Evolutionary conservation across 441 rosid species (phyloP).

Genomic region (Arabidopsis hybrid): DNA sequence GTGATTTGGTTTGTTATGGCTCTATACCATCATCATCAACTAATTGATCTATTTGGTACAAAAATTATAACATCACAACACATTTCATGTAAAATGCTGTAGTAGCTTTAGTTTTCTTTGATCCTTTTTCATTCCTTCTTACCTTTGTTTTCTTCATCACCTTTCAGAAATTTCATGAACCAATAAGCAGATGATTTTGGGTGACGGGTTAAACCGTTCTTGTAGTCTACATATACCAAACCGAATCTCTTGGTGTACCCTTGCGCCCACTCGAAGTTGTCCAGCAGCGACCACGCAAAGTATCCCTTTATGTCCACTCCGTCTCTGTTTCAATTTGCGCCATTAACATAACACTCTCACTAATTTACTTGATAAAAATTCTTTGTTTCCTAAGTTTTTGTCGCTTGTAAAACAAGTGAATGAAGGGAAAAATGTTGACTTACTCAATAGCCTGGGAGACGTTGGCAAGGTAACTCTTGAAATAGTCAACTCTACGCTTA

Average conservation of each 20-base stretch:
- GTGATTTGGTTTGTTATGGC: constrained; percentile 25
- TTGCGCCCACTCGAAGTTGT: constrained; percentile 92
- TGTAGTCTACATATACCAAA: constrained; percentile 80
- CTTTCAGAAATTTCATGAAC: constrained; percentile 75
- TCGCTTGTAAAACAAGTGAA: not conserved
- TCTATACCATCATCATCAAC: constrained; percentile 12
- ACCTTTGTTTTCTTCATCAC: constrained; percentile 52
- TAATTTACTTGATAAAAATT: not conserved
- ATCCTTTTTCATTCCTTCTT: constrained; percentile 51
- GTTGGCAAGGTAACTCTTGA: constrained; percentile 69
- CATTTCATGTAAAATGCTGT: constrained; percentile 23
- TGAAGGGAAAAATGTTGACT: constrained; percentile 25
- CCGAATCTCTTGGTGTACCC: constrained; percentile 92
- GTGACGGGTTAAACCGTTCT: constrained; percentile 75
- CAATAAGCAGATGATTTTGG: constrained; percentile 90
- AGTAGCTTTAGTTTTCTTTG: not conserved
- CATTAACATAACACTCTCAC: constrained; percentile 8
- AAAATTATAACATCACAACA: constrained; percentile 18
- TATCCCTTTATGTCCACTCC: constrained; percentile 88
- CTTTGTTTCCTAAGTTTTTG: not conserved
- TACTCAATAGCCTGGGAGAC: constrained; percentile 82
- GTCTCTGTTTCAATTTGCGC: constrained; percentile 55
- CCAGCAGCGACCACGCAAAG: constrained; percentile 88
- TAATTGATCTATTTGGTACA: constrained; percentile 29
- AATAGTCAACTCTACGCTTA: constrained; percentile 71